phyloP scores from a whole-genome alignment of 2,329 filamentous ascomycete genomes.

The Trichoderma arundinaceum region DNA sequence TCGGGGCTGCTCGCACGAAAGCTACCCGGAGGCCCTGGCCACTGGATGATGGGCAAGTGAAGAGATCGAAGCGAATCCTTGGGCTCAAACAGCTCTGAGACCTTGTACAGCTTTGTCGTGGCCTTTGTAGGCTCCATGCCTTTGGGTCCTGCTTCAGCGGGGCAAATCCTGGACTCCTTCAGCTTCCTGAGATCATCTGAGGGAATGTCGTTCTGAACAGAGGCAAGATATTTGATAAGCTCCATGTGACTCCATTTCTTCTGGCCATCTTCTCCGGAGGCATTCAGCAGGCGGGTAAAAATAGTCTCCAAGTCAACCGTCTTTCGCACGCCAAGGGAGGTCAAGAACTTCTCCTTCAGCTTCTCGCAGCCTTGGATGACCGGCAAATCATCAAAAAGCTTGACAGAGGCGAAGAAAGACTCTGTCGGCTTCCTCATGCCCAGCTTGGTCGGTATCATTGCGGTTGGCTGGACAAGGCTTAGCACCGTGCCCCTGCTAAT shows the following conservation, averaged over 20 bases:
- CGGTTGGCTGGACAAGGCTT: constrained; percentile 67
- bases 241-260: constrained; percentile 90
- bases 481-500: constrained; percentile 69
- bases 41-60: constrained; percentile 77
- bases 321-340: constrained; percentile 86
- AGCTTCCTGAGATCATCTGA: constrained; percentile 79
- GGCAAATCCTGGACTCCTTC: constrained; percentile 78
- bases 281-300: constrained; percentile 80
- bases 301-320: constrained; percentile 94
- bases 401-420: constrained; percentile 92
- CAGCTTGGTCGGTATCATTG: constrained; percentile 86
- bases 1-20: constrained; percentile 72
- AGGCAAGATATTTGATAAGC: constrained; percentile 90
- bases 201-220: constrained; percentile 88
- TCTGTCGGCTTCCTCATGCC: constrained; percentile 87
- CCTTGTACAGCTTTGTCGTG: constrained; percentile 65
- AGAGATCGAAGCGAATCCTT: constrained; percentile 72
- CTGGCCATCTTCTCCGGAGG: constrained; percentile 57
- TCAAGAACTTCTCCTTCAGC: constrained; percentile 89
- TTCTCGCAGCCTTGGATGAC: constrained; percentile 75
- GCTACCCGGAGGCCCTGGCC: constrained; percentile 70
- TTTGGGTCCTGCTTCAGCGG: constrained; percentile 69
- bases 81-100: constrained; percentile 83
- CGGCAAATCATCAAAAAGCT: constrained; percentile 91
- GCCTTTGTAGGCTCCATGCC: constrained; percentile 61